Evolutionary conservation across 257 asterid species (phyloP).

Genomic region (Capsicum baccatum): DNA sequence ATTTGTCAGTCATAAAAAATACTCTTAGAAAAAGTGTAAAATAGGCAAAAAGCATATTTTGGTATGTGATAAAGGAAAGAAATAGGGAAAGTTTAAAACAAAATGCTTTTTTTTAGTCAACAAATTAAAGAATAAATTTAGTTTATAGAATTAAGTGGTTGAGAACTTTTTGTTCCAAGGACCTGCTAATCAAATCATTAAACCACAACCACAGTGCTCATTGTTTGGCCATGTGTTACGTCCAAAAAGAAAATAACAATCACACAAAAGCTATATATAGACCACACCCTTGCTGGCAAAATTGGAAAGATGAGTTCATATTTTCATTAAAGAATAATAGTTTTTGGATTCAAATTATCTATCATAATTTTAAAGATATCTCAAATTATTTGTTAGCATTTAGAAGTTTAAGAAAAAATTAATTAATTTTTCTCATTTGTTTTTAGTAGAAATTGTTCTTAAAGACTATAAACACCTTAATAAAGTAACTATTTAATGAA

Average conservation of each 20-base stretch:
- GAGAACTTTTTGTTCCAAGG: neutral
- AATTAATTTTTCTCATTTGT: too few relatives aligned
- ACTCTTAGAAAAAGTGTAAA: too few relatives aligned
- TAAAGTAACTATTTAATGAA: too few relatives aligned
- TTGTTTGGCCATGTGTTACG: slow-evolving; percentile 16
- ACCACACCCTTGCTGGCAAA: slow-evolving; percentile 9
- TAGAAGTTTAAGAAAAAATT: too few relatives aligned
- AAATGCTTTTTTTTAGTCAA: neutral
- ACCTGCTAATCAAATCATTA: slow-evolving; percentile 11
- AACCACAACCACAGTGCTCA: slow-evolving; percentile 1
- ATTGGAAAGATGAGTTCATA: neutral
- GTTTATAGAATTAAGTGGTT: neutral
- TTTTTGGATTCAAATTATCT: too few relatives aligned
- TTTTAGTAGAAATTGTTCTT: too few relatives aligned
- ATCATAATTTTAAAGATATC: too few relatives aligned
- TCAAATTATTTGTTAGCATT: too few relatives aligned
- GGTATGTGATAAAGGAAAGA: neutral
- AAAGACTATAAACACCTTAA: too few relatives aligned
- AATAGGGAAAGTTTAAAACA: neutral
- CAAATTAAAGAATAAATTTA: neutral
- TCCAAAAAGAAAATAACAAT: slow-evolving; percentile 7
- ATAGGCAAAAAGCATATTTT: too few relatives aligned
- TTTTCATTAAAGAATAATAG: neutral
- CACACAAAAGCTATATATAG: neutral
- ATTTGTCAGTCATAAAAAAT: too few relatives aligned